Conservation (phyloP, 441 rosid genomes). For the Capsella rubella region DNA sequence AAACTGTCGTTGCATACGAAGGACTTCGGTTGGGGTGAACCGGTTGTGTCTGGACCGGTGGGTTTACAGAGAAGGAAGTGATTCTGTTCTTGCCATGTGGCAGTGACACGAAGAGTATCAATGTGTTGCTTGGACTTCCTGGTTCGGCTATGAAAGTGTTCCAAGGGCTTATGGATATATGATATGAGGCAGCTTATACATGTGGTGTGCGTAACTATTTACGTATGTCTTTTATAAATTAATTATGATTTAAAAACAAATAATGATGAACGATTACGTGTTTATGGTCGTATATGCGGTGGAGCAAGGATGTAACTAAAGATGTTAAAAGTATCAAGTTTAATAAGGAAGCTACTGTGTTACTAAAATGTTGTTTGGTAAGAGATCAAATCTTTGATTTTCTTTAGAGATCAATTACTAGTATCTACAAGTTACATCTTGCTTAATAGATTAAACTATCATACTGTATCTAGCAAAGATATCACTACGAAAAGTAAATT, state of each 20-base stretch:
- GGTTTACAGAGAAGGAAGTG: slow-evolving; percentile 84
- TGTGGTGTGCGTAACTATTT: not conserved
- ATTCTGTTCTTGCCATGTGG: slow-evolving; percentile 75
- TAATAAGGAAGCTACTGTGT: slow-evolving; percentile 23
- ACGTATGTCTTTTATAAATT: slow-evolving; percentile 13
- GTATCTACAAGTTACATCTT: not conserved
- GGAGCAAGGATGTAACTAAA: slow-evolving; percentile 33
- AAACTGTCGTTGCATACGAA: slow-evolving; percentile 71
- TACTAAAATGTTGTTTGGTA: not conserved
- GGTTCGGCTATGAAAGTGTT: slow-evolving; percentile 76
- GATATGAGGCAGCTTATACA: slow-evolving; percentile 7
- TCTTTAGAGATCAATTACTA: not conserved
- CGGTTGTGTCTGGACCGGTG: slow-evolving; percentile 75
- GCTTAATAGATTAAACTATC: not conserved
- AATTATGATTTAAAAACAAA: not conserved
- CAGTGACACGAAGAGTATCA: slow-evolving; percentile 62
- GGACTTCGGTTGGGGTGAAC: slow-evolving; percentile 94
- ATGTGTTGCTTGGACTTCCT: slow-evolving; percentile 81
- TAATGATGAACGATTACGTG: slow-evolving; percentile 22
- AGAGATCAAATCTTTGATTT: not conserved
- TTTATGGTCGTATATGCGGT: slow-evolving; percentile 12
- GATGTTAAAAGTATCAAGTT: slow-evolving; percentile 2
- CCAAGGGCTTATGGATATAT: slow-evolving; percentile 59
- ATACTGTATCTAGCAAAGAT: not conserved
- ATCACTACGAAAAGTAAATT: not conserved